phyloP scores from a whole-genome alignment of 176 grass and related monocot species.

The Raddia distichophylla region DNA sequence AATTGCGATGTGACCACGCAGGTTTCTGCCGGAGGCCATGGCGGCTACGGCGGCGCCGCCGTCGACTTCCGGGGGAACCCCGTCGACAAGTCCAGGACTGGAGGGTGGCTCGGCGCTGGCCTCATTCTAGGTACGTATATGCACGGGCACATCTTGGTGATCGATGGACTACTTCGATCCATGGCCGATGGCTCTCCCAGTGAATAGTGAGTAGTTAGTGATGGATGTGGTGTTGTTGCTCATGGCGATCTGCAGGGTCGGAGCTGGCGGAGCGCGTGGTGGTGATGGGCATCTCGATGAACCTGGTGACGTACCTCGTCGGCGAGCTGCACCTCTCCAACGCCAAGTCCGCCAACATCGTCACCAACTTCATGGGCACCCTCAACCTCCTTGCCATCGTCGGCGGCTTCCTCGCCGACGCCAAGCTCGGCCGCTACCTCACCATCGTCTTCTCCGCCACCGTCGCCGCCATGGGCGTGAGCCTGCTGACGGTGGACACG shows the following conservation, averaged over 20 bases:
- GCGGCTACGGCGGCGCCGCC: conserved; percentile 22
- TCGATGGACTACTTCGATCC: neutral
- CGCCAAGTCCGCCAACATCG: conserved; percentile 59
- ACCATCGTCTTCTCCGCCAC: conserved; percentile 60
- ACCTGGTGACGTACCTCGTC: conserved; percentile 71
- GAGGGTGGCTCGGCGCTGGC: conserved; percentile 83
- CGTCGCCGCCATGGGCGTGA: conserved; percentile 55
- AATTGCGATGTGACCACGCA: conserved; percentile 9
- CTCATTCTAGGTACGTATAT: conserved; percentile 64
- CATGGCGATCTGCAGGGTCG: conserved; percentile 38
- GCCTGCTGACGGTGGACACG: conserved; percentile 57
- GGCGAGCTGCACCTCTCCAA: conserved; percentile 63
- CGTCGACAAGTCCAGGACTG: conserved; percentile 71
- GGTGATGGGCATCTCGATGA: conserved; percentile 82
- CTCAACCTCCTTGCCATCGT: conserved; percentile 68
- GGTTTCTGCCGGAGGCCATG: conserved; percentile 58
- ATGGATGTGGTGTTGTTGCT: too few species aligned
- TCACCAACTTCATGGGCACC: conserved; percentile 79
- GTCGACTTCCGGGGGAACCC: conserved; percentile 78
- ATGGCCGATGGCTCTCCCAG: neutral
- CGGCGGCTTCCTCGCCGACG: conserved; percentile 77
- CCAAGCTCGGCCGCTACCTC: conserved; percentile 70
- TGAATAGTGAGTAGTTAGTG: too few species aligned
- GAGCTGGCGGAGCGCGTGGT: conserved; percentile 82
- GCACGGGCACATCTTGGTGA: neutral